Evolutionary conservation across 805 yeast genomes (phyloP).

Genomic region (Spathaspora sp.): DNA sequence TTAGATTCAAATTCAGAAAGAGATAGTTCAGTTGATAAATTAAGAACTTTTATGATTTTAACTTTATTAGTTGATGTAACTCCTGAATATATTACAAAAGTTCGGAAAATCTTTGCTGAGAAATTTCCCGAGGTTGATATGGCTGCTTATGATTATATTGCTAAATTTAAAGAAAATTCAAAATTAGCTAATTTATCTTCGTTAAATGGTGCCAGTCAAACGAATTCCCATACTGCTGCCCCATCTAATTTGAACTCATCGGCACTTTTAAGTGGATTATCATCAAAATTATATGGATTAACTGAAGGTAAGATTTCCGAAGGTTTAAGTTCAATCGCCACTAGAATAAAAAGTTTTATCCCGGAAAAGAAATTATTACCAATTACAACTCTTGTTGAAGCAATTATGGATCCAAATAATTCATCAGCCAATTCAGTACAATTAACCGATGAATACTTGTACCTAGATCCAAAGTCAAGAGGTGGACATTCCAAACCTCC

Average conservation of each 20-base stretch:
- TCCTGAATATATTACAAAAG: slow-evolving; percentile 39
- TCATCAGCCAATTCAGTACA: slow-evolving; percentile 61
- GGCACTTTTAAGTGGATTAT: slow-evolving; percentile 68
- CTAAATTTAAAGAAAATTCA: slow-evolving; percentile 67
- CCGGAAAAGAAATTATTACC: slow-evolving; percentile 90
- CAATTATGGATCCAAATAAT: slow-evolving; percentile 78
- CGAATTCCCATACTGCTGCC: slow-evolving; percentile 13
- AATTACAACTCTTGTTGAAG: slow-evolving; percentile 84
- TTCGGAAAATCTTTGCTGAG: slow-evolving; percentile 56
- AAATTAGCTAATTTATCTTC: slow-evolving; percentile 18
- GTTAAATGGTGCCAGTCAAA: slow-evolving; percentile 10
- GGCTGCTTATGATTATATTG: slow-evolving; percentile 66
- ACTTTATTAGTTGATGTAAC: slow-evolving; percentile 49
- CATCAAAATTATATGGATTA: slow-evolving; percentile 74
- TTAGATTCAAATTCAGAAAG: slow-evolving; percentile 49
- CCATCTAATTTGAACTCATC: slow-evolving; percentile 42
- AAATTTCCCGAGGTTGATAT: slow-evolving; percentile 52
- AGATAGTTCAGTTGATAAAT: slow-evolving; percentile 71
- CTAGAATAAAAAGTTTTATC: slow-evolving; percentile 80
- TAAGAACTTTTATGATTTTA: slow-evolving; percentile 84
- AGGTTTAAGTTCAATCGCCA: slow-evolving; percentile 84
- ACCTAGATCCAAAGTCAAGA: slow-evolving; percentile 85
- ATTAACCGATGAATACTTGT: slow-evolving; percentile 84
- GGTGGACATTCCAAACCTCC: slow-evolving; percentile 92
- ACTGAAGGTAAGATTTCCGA: slow-evolving; percentile 81